Evolutionary conservation across 225 moss, liverwort and hornwort species (phyloP).

Genomic region (Anthoceros angustus): DNA sequence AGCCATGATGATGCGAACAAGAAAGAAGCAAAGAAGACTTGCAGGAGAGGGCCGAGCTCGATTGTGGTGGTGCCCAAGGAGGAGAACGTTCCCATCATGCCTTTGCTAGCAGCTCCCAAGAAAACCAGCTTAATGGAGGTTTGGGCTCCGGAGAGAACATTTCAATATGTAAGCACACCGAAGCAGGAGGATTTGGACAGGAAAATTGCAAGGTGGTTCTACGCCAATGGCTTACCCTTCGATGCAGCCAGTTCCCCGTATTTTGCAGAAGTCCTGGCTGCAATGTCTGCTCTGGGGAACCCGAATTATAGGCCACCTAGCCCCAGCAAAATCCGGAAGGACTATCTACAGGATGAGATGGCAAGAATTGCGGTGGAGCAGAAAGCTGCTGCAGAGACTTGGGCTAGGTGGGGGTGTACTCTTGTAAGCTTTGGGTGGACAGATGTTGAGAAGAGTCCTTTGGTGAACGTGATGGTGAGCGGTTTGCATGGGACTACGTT

Average conservation of each 20-base stretch:
- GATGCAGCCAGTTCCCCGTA: constrained; percentile 1
- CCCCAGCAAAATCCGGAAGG: neutral
- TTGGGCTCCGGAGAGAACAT: neutral
- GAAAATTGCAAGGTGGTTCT: neutral
- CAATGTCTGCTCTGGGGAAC: neutral
- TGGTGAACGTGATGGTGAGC: constrained; percentile 5
- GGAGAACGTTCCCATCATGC: neutral
- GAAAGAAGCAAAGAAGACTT: neutral
- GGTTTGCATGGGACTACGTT: neutral
- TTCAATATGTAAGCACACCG: neutral
- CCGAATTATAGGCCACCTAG: constrained; percentile 1
- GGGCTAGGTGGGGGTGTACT: constrained; percentile 2
- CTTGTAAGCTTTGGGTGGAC: neutral
- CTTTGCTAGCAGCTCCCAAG: neutral
- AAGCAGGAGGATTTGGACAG: constrained; percentile 1
- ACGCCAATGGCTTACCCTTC: neutral
- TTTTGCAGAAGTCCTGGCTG: neutral
- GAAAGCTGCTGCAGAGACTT: neutral
- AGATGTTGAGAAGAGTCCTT: neutral
- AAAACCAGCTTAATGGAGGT: neutral
- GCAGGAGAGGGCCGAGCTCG: neutral
- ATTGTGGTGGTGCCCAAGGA: constrained; percentile 1
- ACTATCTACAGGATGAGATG: neutral
- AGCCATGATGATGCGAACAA: constrained; percentile 1
- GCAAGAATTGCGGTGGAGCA: neutral